phyloP scores from a whole-genome alignment of 139 green algal genomes.

The Coelastrella sp. region DNA sequence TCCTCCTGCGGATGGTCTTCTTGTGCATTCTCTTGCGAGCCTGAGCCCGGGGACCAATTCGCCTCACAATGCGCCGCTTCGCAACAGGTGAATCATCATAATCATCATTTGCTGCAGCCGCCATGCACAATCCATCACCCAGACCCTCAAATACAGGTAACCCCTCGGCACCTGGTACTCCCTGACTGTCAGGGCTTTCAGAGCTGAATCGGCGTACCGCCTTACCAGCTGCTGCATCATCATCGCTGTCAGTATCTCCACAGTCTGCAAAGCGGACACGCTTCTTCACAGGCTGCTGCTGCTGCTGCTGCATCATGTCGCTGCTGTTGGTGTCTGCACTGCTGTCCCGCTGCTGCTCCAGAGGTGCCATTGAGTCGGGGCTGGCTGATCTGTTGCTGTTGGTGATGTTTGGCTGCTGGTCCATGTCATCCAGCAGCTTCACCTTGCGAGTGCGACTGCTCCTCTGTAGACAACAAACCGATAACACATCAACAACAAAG shows the following conservation, averaged over 20 bases:
- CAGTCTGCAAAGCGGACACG: constrained; percentile 19
- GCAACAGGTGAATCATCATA: background rate
- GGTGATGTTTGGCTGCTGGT: background rate
- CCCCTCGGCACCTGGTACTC: background rate
- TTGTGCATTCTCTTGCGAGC: constrained; percentile 40
- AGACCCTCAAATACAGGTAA: too few relatives aligned
- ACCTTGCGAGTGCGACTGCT: background rate
- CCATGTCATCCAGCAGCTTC: background rate
- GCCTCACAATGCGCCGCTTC: background rate
- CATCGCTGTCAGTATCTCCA: background rate
- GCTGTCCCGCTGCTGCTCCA: background rate
- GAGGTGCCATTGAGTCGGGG: background rate
- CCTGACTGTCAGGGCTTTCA: background rate
- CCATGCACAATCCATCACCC: too few relatives aligned
- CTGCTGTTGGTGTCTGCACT: constrained; percentile 28
- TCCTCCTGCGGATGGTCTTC: background rate
- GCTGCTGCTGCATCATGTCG: background rate
- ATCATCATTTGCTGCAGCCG: background rate
- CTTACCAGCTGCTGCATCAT: background rate
- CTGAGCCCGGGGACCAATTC: background rate
- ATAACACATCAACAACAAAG: background rate
- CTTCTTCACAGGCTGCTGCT: constrained; percentile 16
- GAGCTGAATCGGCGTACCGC: background rate
- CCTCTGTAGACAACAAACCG: background rate
- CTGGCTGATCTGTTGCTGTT: constrained; percentile 18